A percentile compares a stretch with the other conserved stretches of the same genome.
Conservation (phyloP, 768 basidiomycete genomes). For the Psilocybe sp. region DNA sequence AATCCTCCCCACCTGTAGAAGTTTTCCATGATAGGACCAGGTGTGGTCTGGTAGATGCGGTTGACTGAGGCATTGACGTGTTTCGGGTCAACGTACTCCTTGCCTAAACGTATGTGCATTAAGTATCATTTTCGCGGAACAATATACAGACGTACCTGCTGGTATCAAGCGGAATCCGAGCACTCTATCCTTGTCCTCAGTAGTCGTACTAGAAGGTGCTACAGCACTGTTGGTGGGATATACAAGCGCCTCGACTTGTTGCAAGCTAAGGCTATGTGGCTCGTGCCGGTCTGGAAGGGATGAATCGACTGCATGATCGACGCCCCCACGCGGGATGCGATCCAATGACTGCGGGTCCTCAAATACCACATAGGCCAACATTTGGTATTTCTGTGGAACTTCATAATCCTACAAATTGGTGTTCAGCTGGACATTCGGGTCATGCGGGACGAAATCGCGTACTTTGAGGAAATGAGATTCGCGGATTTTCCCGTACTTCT, state of each 20-base stretch:
- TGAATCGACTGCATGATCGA: constrained; percentile 24
- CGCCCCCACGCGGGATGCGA: constrained; percentile 28
- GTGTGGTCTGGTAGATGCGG: constrained; percentile 8
- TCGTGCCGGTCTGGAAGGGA: constrained; percentile 14
- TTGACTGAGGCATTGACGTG: not conserved
- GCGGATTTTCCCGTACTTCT: constrained; percentile 45
- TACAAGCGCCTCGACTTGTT: constrained; percentile 27
- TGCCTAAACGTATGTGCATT: not conserved
- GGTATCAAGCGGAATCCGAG: constrained; percentile 19
- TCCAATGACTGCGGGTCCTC: constrained; percentile 37
- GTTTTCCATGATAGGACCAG: constrained; percentile 9
- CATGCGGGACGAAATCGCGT: constrained; percentile 10
- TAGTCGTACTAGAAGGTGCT: constrained; percentile 8
- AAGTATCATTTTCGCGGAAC: constrained; percentile 1
- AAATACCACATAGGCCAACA: constrained; percentile 43
- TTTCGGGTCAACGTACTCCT: constrained; percentile 2
- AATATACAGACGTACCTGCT: constrained; percentile 11
- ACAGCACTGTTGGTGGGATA: constrained; percentile 13
- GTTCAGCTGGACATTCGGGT: not conserved
- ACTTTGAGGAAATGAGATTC: constrained; percentile 44
- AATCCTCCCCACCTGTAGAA: constrained; percentile 40
- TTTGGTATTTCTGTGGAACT: constrained; percentile 38
- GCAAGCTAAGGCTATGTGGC: constrained; percentile 33
- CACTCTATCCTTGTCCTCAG: constrained; percentile 5
- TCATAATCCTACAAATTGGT: constrained; percentile 43